Conservation (phyloP, 2,329 filamentous ascomycete genomes). For the Cladosporium sphaerospermum region DNA sequence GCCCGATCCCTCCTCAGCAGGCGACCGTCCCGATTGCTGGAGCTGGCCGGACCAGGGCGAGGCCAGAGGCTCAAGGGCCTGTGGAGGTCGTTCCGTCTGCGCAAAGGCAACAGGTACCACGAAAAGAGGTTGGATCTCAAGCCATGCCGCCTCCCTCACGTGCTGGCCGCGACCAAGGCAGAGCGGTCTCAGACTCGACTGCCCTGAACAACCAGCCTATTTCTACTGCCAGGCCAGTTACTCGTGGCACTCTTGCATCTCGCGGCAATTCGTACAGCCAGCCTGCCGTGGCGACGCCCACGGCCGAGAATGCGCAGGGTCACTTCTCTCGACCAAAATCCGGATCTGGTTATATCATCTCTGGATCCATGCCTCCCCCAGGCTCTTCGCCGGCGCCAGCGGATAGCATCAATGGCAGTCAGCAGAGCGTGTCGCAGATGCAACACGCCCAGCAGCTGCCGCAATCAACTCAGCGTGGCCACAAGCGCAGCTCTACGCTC, state of each 20-base stretch:
- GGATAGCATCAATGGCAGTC: slow-evolving; percentile 37
- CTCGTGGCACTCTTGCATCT: slow-evolving; percentile 74
- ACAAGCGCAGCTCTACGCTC: slow-evolving; percentile 61
- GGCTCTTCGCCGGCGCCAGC: not conserved
- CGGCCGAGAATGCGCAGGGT: slow-evolving; percentile 81
- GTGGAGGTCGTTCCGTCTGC: slow-evolving; percentile 35
- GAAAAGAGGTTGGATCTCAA: slow-evolving; percentile 20
- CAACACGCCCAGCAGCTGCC: slow-evolving; percentile 21
- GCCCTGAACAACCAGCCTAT: slow-evolving; percentile 30
- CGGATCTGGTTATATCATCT: slow-evolving; percentile 64
- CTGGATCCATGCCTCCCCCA: slow-evolving; percentile 50
- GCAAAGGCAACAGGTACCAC: slow-evolving; percentile 12
- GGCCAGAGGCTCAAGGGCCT: slow-evolving; percentile 51
- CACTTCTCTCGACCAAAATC: slow-evolving; percentile 72
- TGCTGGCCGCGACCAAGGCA: slow-evolving; percentile 43
- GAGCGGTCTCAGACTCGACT: slow-evolving; percentile 43
- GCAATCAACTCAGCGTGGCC: slow-evolving; percentile 32
- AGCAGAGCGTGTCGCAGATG: slow-evolving; percentile 46
- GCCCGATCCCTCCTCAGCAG: slow-evolving; percentile 29
- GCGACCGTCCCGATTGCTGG: slow-evolving; percentile 28
- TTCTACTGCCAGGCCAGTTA: slow-evolving; percentile 60
- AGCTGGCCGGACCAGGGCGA: slow-evolving; percentile 43
- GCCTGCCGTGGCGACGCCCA: slow-evolving; percentile 78
- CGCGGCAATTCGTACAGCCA: slow-evolving; percentile 76
- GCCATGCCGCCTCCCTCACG: slow-evolving; percentile 32